These are phyloP conservation scores for Amphicarpaea edgeworthii DNA, from an alignment of 306 rosid genomes.

Conservation along the genomic window DNA sequence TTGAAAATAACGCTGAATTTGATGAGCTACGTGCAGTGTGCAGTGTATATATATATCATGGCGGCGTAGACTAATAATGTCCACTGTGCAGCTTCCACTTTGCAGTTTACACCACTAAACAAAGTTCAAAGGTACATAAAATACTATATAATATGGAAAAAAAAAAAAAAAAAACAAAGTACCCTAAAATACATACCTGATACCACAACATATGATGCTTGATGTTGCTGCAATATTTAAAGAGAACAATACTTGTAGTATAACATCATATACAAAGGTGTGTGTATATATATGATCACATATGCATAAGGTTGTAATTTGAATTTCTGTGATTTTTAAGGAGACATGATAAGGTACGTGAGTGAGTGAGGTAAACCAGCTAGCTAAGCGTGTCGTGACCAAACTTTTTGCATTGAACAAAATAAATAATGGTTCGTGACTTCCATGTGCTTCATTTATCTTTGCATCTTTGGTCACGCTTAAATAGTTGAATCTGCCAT, in stretches of 20 bases:
- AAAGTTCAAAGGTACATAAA: neutral
- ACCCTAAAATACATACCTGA: no score
- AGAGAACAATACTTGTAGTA: neutral
- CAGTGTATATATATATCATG: slow-evolving; percentile 42
- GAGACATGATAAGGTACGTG: slow-evolving; percentile 65
- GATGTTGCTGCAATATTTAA: slow-evolving; percentile 16
- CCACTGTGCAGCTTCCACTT: slow-evolving; percentile 58
- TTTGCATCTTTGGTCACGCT: slow-evolving; percentile 38
- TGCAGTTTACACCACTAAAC: slow-evolving; percentile 30
- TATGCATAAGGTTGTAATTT: slow-evolving; percentile 38
- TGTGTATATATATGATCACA: neutral
- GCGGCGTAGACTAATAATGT: slow-evolving; percentile 45
- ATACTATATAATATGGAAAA: no score
- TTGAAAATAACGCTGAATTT: slow-evolving; percentile 94
- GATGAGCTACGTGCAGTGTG: slow-evolving; percentile 56
- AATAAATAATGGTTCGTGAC: slow-evolving; percentile 52
- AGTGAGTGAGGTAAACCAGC: slow-evolving; percentile 61
- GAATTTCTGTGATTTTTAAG: slow-evolving; percentile 62
- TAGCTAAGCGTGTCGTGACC: slow-evolving; percentile 35
- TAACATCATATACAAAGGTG: neutral
- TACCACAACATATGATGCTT: slow-evolving; percentile 25
- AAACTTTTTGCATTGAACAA: slow-evolving; percentile 48
- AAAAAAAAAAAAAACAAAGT: no score
- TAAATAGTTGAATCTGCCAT: neutral
- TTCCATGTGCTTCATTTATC: slow-evolving; percentile 36